Evolutionary conservation across 116 monocot genomes (phyloP).

Genomic region (Trichopus zeylanicus): DNA sequence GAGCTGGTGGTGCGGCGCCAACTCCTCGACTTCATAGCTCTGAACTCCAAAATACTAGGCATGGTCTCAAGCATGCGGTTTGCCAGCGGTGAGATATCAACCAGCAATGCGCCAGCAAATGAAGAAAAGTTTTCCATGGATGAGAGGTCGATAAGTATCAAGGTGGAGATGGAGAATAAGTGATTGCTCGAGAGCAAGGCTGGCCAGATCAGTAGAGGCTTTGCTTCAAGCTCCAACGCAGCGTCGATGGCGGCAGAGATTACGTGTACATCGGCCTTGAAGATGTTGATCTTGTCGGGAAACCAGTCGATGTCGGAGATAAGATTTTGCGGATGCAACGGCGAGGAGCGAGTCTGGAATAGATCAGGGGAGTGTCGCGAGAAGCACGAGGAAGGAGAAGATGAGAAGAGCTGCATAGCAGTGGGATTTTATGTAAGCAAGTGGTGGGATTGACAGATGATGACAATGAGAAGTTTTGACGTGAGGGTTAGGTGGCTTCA

Average conservation of each 20-base stretch:
- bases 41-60: constrained; percentile 63
- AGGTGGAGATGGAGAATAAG: constrained; percentile 73
- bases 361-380: neutral
- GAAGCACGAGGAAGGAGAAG: constrained; percentile 49
- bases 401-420: constrained; percentile 29
- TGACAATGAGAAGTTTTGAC: too few relatives aligned
- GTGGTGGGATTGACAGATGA: too few relatives aligned
- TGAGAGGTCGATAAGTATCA: constrained; percentile 21
- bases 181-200: constrained; percentile 31
- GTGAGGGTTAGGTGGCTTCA: too few relatives aligned
- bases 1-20: constrained; percentile 92
- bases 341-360: neutral
- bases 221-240: neutral
- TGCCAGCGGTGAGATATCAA: neutral
- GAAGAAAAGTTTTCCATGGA: neutral
- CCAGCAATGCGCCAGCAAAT: neutral
- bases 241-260: neutral
- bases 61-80: constrained; percentile 31
- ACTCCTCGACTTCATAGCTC: constrained; percentile 58
- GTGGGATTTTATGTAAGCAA: too few relatives aligned
- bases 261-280: constrained; percentile 7
- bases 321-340: constrained; percentile 10
- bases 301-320: constrained; percentile 84
- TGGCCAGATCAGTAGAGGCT: constrained; percentile 1
- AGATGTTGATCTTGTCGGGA: constrained; percentile 18